Evolutionary conservation across 345 rosid genomes (phyloP).

Genomic region (Angophora floribunda): DNA sequence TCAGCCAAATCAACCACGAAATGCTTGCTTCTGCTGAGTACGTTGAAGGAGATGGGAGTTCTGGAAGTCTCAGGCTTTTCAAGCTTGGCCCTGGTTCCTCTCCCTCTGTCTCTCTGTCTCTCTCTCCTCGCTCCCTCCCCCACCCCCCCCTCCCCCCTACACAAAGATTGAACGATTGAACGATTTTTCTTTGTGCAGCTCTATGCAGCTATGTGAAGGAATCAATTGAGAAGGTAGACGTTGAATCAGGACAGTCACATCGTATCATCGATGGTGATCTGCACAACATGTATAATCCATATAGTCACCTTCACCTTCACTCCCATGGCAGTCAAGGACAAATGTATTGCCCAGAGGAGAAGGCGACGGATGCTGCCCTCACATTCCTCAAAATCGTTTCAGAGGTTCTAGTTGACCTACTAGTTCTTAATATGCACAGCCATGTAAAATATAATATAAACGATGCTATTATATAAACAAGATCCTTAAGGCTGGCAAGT

Average conservation of each 20-base stretch:
- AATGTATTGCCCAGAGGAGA: constrained; percentile 27
- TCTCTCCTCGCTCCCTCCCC: background rate
- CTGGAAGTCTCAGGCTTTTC: constrained; percentile 32
- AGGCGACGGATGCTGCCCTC: constrained; percentile 28
- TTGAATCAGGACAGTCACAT: constrained; percentile 22
- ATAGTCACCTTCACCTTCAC: constrained; percentile 25
- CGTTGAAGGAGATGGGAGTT: constrained; percentile 25
- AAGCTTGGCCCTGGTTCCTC: constrained; percentile 33
- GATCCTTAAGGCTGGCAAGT: background rate
- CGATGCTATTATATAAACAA: background rate
- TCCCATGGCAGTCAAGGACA: constrained; percentile 10
- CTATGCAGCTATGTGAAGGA: constrained; percentile 24
- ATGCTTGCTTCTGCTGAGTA: constrained; percentile 23
- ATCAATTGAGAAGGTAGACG: constrained; percentile 25
- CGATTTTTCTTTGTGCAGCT: constrained; percentile 4
- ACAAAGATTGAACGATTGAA: background rate
- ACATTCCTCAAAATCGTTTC: constrained; percentile 22
- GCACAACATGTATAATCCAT: constrained; percentile 20
- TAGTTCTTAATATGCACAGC: background rate
- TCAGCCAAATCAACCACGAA: constrained; percentile 30
- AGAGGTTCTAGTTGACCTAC: constrained; percentile 6
- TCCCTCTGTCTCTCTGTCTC: background rate
- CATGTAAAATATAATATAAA: background rate
- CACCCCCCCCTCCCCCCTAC: background rate
- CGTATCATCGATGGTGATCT: constrained; percentile 21